phyloP scores from a whole-genome alignment of 1,284 basidiomycete species.

The Xerocomus amazonicus region DNA sequence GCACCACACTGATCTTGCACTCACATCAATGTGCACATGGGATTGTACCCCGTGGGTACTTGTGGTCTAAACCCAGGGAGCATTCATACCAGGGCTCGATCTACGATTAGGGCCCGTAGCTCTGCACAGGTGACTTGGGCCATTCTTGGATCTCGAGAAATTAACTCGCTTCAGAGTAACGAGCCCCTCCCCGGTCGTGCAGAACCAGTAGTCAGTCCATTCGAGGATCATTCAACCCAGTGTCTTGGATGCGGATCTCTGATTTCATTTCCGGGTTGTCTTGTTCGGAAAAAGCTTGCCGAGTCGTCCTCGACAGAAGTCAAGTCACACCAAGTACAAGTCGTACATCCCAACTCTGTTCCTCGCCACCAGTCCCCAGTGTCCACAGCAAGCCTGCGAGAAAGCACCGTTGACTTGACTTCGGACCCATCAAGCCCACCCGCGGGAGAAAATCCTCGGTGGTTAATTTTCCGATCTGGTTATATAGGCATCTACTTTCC shows the following conservation, averaged over 20 bases:
- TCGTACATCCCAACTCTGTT: neutral
- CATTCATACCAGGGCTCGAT: neutral
- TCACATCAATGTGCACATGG: neutral
- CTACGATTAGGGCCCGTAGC: neutral
- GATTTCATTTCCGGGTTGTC: neutral
- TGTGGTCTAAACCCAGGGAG: neutral
- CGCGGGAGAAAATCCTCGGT: conserved; percentile 9
- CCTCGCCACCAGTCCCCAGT: neutral
- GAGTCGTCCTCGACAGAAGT: neutral
- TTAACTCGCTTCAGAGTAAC: conserved; percentile 13
- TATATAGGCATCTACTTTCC: conserved; percentile 12
- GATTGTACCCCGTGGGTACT: neutral
- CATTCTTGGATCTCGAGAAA: neutral
- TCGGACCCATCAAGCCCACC: neutral
- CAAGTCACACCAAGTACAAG: neutral
- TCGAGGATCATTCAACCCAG: neutral
- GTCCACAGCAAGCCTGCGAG: neutral
- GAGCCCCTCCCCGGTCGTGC: conserved; percentile 8
- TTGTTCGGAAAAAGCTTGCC: neutral
- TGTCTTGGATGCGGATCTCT: neutral
- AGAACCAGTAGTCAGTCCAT: too few species aligned
- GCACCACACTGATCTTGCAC: neutral
- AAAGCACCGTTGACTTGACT: conserved; percentile 11
- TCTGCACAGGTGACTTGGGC: conserved; percentile 10
- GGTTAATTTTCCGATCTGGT: conserved; percentile 27